A percentile compares a stretch with the other conserved stretches of the same genome.
These are phyloP conservation scores for Lentinula raphanica DNA, from an alignment of 768 basidiomycete genomes.

Conservation along the genomic window DNA sequence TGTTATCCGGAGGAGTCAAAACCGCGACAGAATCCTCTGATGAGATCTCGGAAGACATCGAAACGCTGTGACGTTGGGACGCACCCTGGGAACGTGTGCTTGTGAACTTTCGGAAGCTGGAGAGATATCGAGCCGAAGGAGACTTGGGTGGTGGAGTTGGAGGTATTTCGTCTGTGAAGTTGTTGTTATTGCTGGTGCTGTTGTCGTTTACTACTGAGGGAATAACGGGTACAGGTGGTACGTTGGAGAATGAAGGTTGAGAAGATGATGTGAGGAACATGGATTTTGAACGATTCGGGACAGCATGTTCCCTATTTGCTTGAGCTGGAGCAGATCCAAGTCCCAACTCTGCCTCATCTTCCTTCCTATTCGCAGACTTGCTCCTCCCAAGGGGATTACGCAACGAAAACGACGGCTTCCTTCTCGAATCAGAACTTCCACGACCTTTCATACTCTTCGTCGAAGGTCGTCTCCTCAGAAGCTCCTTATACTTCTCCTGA, in stretches of 20 bases:
- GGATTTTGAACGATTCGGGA: conserved; percentile 2
- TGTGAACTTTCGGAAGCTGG: conserved; percentile 43
- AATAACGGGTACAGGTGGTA: neutral
- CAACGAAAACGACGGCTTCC: conserved; percentile 8
- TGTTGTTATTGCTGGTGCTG: neutral
- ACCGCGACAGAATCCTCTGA: conserved; percentile 64
- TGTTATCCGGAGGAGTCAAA: conserved; percentile 52
- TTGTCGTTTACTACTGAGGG: neutral
- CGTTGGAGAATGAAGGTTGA: neutral
- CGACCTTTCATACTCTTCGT: conserved; percentile 4
- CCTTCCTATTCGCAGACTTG: conserved; percentile 10
- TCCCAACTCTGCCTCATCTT: neutral
- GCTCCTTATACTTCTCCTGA: neutral
- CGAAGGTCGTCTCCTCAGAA: neutral
- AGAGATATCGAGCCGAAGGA: conserved; percentile 39
- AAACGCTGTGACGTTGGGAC: conserved; percentile 54
- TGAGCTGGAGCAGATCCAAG: neutral
- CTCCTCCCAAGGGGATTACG: conserved; percentile 15
- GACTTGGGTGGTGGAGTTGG: conserved; percentile 48
- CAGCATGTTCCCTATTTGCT: neutral
- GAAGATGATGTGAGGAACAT: conserved; percentile 1
- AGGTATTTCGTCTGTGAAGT: conserved; percentile 16
- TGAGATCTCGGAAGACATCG: conserved; percentile 54
- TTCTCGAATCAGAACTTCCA: neutral
- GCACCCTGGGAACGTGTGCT: conserved; percentile 26